Conservation (phyloP, 2,329 filamentous ascomycete genomes). For the Talaromyces sp. region DNA sequence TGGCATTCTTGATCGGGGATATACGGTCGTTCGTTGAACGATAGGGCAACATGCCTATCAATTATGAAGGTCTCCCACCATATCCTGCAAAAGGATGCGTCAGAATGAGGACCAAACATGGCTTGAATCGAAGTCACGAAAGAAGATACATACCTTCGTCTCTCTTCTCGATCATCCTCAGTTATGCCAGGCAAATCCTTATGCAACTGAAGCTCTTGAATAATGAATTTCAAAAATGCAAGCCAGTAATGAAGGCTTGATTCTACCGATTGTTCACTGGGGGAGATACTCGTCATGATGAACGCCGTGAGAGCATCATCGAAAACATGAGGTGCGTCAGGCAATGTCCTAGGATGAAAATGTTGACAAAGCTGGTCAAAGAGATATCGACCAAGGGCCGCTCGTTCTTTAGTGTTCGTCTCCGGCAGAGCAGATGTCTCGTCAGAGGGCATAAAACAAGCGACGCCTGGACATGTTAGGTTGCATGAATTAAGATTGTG, state of each 20-base stretch:
- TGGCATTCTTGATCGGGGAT: slow-evolving; percentile 1
- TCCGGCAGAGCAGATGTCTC: slow-evolving; percentile 2
- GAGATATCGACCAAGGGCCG: slow-evolving; percentile 5
- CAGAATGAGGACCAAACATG: neutral
- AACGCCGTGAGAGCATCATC: slow-evolving; percentile 7
- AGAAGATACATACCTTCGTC: neutral
- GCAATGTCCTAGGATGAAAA: slow-evolving; percentile 3
- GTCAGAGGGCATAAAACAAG: slow-evolving; percentile 7
- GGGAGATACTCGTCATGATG: slow-evolving; percentile 6
- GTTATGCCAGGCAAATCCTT: neutral
- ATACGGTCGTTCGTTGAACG: neutral
- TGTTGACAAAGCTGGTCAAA: neutral
- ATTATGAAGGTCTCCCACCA: slow-evolving; percentile 4
- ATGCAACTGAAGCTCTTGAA: slow-evolving; percentile 5
- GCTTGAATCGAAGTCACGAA: neutral
- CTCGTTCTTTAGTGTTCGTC: slow-evolving; percentile 3
- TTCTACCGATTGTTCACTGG: slow-evolving; percentile 8
- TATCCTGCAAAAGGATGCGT: neutral
- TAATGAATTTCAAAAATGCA: slow-evolving; percentile 1
- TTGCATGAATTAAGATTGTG: neutral
- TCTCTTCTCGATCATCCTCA: slow-evolving; percentile 7
- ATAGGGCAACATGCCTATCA: slow-evolving; percentile 4
- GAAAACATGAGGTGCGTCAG: neutral
- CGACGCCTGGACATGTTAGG: slow-evolving; percentile 2
- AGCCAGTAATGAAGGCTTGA: slow-evolving; percentile 9